phyloP scores from a whole-genome alignment of 2,329 filamentous ascomycete genomes.

The Blastomyces percursus region DNA sequence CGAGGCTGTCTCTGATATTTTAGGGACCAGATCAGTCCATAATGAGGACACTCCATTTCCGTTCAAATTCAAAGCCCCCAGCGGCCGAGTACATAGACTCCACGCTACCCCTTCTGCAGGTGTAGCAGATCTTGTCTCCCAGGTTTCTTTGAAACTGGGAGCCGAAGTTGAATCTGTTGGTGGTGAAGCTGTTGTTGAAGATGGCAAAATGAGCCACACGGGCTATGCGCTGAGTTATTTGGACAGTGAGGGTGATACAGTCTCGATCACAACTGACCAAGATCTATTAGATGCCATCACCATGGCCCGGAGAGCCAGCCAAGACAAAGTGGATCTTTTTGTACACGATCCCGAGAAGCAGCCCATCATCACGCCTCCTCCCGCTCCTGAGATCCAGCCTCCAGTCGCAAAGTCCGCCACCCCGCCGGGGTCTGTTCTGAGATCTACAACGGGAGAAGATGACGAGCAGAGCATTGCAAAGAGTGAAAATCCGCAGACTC shows the following conservation, averaged over 20 bases:
- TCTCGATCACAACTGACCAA: constrained; percentile 91
- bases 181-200: constrained; percentile 63
- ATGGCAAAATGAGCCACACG: constrained; percentile 62
- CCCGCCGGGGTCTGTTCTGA: constrained; percentile 43
- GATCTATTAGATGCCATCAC: constrained; percentile 84
- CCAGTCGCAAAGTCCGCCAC: constrained; percentile 39
- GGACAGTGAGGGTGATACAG: constrained; percentile 92
- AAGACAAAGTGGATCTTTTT: constrained; percentile 94
- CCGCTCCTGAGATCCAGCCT: constrained; percentile 50
- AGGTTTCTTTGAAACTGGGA: constrained; percentile 75
- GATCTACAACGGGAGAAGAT: constrained; percentile 45
- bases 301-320: constrained; percentile 62
- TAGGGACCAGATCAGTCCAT: constrained; percentile 44
- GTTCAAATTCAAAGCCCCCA: constrained; percentile 98
- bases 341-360: constrained; percentile 88
- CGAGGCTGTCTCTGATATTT: constrained; percentile 59
- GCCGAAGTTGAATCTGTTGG: constrained; percentile 72
- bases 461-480: constrained; percentile 31
- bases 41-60: constrained; percentile 69
- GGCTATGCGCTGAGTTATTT: constrained; percentile 93
- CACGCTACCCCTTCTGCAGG: constrained; percentile 75
- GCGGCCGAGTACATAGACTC: constrained; percentile 82
- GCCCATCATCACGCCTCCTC: constrained; percentile 40
- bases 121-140: constrained; percentile 63
- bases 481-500: constrained; percentile 32